phyloP scores from a whole-genome alignment of 1,139 yeast species.

The Debaryomyces singareniensis region DNA sequence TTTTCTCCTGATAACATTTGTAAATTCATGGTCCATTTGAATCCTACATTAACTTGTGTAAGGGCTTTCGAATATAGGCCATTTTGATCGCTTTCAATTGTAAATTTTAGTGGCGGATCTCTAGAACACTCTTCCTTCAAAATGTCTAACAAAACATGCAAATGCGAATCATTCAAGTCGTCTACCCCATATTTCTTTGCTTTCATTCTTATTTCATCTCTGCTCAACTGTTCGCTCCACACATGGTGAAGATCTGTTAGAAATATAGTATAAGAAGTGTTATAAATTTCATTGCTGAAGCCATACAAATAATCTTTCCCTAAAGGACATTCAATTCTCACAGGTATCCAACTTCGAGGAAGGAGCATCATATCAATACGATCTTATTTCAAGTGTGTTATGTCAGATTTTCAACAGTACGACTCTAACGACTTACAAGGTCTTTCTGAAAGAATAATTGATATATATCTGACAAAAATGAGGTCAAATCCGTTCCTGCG shows the following conservation, averaged over 20 bases:
- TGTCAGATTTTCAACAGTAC: background rate
- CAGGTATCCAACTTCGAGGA: constrained; percentile 3
- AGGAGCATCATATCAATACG: constrained; percentile 1
- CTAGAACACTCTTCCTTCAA: constrained; percentile 3
- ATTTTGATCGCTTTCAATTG: background rate
- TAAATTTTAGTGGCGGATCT: background rate
- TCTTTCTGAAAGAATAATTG: too few relatives aligned
- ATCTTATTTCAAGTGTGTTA: too few relatives aligned
- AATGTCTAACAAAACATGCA: constrained; percentile 7
- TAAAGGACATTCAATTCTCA: constrained; percentile 1
- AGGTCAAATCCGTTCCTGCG: constrained; percentile 14
- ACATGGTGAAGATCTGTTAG: constrained; percentile 21
- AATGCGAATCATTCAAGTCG: constrained; percentile 11
- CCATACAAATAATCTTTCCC: constrained; percentile 10
- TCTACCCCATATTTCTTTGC: constrained; percentile 21
- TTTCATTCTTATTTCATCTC: constrained; percentile 9
- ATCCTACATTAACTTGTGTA: constrained; percentile 2
- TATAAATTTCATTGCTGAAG: constrained; percentile 4
- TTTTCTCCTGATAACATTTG: constrained; percentile 5
- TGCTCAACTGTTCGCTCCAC: constrained; percentile 21
- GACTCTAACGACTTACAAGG: too few relatives aligned
- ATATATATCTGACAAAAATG: constrained; percentile 3
- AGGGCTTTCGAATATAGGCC: constrained; percentile 1
- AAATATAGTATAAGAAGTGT: constrained; percentile 16
- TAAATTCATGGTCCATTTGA: constrained; percentile 21